phyloP scores from a whole-genome alignment of 768 basidiomycete genomes.

The Gymnopilus junonius region DNA sequence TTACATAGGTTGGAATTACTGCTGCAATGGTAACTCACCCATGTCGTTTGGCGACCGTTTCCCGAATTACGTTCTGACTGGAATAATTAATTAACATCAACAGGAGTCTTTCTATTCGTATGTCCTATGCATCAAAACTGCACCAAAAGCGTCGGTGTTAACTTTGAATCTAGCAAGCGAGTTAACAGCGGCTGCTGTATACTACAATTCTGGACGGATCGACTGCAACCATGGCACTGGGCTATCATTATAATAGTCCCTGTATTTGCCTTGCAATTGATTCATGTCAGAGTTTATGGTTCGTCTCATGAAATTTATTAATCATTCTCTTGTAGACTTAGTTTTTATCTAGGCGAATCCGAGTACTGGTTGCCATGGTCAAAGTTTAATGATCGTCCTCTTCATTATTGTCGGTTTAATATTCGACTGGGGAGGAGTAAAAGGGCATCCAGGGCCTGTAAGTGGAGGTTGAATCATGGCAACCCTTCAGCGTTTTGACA shows the following conservation, averaged over 20 bases:
- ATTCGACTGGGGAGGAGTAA: constrained; percentile 63
- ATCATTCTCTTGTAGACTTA: not conserved
- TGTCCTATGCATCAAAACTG: constrained; percentile 7
- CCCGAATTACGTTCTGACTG: constrained; percentile 7
- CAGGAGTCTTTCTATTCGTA: constrained; percentile 28
- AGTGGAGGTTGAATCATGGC: constrained; percentile 21
- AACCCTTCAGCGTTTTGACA: not conserved
- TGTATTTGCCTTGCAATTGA: constrained; percentile 55
- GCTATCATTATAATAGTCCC: constrained; percentile 58
- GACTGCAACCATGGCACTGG: constrained; percentile 57
- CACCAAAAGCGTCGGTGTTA: not conserved
- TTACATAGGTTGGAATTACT: constrained; percentile 60
- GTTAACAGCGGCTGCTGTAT: constrained; percentile 62
- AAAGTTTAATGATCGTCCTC: constrained; percentile 66
- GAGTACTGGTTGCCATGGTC: constrained; percentile 67
- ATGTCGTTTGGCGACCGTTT: not conserved
- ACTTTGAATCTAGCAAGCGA: constrained; percentile 47
- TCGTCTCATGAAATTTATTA: constrained; percentile 8
- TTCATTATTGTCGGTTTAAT: constrained; percentile 69
- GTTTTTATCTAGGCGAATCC: constrained; percentile 49
- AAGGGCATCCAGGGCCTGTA: constrained; percentile 61
- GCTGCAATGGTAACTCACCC: constrained; percentile 47
- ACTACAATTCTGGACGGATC: constrained; percentile 53
- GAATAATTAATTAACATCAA: not conserved
- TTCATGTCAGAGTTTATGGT: constrained; percentile 63